Evolutionary conservation across 805 yeast genomes (phyloP).

Genomic region (Jamesozyma gamospora): DNA sequence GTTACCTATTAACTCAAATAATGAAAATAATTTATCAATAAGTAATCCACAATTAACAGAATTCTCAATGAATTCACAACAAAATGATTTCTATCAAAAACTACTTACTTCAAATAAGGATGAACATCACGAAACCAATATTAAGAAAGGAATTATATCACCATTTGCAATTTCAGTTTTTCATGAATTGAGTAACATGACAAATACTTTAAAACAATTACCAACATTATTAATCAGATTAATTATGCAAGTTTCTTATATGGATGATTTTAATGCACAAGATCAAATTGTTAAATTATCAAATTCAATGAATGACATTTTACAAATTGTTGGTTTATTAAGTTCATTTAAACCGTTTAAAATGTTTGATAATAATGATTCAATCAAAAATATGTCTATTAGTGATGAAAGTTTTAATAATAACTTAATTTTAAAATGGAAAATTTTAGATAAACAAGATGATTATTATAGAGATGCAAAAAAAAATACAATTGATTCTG

Average conservation of each 20-base stretch:
- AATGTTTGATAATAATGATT: constrained; percentile 15
- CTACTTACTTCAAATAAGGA: constrained; percentile 20
- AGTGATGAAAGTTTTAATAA: constrained; percentile 4
- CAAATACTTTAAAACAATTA: constrained; percentile 22
- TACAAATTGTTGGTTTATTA: constrained; percentile 25
- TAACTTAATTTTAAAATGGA: constrained; percentile 7
- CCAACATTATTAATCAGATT: constrained; percentile 24
- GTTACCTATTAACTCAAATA: not conserved
- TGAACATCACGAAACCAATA: constrained; percentile 4
- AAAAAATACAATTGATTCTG: constrained; percentile 2
- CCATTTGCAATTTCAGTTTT: constrained; percentile 23
- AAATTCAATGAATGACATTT: constrained; percentile 26
- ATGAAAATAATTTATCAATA: not conserved
- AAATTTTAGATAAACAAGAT: constrained; percentile 3
- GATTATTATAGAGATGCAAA: constrained; percentile 1
- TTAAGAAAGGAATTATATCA: constrained; percentile 19
- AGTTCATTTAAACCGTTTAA: constrained; percentile 24
- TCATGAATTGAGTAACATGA: constrained; percentile 21
- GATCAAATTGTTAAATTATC: constrained; percentile 24
- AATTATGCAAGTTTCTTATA: constrained; percentile 17
- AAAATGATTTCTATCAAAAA: constrained; percentile 22
- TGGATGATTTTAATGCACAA: constrained; percentile 15
- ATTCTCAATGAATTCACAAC: constrained; percentile 3
- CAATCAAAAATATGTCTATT: constrained; percentile 1
- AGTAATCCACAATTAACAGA: not conserved